Evolutionary conservation across 2,329 filamentous ascomycete genomes (phyloP).

Genomic region (Davidsoniella virescens): DNA sequence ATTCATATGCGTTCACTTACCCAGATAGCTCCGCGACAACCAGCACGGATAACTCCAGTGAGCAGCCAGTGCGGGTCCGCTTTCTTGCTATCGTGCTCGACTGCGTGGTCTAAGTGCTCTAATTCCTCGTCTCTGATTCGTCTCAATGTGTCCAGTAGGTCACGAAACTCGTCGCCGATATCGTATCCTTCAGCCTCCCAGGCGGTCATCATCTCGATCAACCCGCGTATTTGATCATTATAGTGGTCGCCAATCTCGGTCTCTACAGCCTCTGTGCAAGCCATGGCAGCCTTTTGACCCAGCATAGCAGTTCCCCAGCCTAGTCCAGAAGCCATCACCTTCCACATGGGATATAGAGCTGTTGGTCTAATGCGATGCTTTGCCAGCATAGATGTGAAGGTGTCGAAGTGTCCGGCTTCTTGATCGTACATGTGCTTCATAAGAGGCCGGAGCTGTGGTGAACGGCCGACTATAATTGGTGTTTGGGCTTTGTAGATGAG

Average conservation of each 20-base stretch:
- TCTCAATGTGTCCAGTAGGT: constrained; percentile 57
- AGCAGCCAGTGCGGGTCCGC: constrained; percentile 80
- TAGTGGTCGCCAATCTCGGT: constrained; percentile 96
- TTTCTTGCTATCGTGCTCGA: constrained; percentile 82
- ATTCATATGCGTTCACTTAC: constrained; percentile 56
- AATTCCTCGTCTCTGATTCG: constrained; percentile 88
- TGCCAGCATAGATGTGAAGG: constrained; percentile 69
- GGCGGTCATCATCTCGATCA: constrained; percentile 65
- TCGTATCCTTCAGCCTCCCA: constrained; percentile 67
- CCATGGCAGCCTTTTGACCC: constrained; percentile 91
- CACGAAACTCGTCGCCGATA: constrained; percentile 59
- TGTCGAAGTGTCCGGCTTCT: constrained; percentile 71
- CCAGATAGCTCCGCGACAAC: constrained; percentile 86
- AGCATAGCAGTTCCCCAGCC: constrained; percentile 83
- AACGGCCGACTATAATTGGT: constrained; percentile 58
- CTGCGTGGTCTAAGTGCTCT: constrained; percentile 89
- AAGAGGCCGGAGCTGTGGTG: constrained; percentile 75
- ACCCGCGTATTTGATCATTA: constrained; percentile 70
- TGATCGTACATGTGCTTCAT: constrained; percentile 99
- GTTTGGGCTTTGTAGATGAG: constrained; percentile 87
- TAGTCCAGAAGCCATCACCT: constrained; percentile 58
- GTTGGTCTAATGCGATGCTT: constrained; percentile 85
- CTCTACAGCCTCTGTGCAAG: constrained; percentile 94
- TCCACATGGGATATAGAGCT: constrained; percentile 83
- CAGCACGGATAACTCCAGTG: constrained; percentile 73